phyloP scores from a whole-genome alignment of 2,329 filamentous ascomycete genomes.

The Teratosphaeria epicoccoides region DNA sequence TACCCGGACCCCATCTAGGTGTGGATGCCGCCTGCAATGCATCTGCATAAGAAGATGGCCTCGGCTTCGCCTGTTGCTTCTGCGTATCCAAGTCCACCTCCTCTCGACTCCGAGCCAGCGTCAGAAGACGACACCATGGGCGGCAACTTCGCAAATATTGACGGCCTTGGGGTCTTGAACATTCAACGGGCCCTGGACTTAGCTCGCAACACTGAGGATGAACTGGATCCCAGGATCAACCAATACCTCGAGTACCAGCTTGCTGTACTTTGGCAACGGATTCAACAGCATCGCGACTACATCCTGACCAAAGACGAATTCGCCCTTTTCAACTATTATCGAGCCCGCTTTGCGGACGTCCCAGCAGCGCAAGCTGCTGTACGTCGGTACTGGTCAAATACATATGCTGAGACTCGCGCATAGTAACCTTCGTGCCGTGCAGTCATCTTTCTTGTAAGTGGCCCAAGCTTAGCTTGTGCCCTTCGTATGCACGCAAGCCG shows the following conservation, averaged over 20 bases:
- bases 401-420: constrained; percentile 1
- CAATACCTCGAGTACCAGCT: constrained; percentile 57
- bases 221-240: constrained; percentile 52
- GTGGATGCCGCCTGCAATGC: neutral
- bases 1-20: neutral
- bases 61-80: constrained; percentile 9
- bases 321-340: constrained; percentile 77
- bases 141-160: constrained; percentile 27
- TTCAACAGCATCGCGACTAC: constrained; percentile 57
- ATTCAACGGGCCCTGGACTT: constrained; percentile 63
- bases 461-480: neutral
- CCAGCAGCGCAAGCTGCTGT: constrained; percentile 42
- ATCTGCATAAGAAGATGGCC: constrained; percentile 1
- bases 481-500: neutral
- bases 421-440: neutral
- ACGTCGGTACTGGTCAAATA: constrained; percentile 42
- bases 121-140: constrained; percentile 26
- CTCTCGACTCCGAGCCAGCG: constrained; percentile 11
- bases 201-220: constrained; percentile 62
- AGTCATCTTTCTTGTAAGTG: neutral
- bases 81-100: constrained; percentile 19
- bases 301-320: constrained; percentile 69
- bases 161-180: constrained; percentile 32
- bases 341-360: constrained; percentile 50
- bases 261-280: constrained; percentile 54